Evolutionary conservation across 2,329 filamentous ascomycete species (phyloP).

Genomic region (Aspergillus aculeatinus): DNA sequence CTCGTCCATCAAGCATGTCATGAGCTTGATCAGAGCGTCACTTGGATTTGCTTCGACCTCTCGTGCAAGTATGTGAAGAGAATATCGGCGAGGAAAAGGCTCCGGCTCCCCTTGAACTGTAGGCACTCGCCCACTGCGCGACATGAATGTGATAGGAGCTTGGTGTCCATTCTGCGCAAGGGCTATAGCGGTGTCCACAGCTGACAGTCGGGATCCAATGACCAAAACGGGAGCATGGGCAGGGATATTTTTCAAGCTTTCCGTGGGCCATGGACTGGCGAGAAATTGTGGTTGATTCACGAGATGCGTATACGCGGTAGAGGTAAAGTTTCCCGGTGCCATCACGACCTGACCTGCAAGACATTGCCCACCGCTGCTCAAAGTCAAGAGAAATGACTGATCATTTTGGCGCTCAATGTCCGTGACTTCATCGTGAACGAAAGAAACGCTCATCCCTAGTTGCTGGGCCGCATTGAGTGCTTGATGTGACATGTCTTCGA

Average conservation of each 20-base stretch:
- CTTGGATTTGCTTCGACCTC: constrained; percentile 1
- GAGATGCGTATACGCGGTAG: constrained; percentile 7
- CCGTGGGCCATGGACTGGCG: constrained; percentile 13
- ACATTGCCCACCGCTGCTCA: not conserved
- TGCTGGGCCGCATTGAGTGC: constrained; percentile 3
- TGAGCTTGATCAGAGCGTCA: constrained; percentile 9
- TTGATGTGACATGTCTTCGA: constrained; percentile 9
- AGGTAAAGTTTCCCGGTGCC: constrained; percentile 10
- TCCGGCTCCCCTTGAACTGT: constrained; percentile 10
- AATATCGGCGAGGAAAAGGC: constrained; percentile 9
- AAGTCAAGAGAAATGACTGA: constrained; percentile 1
- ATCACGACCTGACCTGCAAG: constrained; percentile 4
- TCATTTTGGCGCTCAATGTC: constrained; percentile 11
- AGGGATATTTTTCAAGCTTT: constrained; percentile 6
- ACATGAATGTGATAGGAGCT: constrained; percentile 14
- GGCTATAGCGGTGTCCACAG: constrained; percentile 9
- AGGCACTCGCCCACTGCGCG: constrained; percentile 11
- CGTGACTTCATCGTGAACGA: constrained; percentile 6
- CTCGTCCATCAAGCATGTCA: constrained; percentile 11
- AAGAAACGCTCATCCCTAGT: constrained; percentile 2
- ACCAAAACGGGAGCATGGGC: constrained; percentile 8
- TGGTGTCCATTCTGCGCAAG: constrained; percentile 10
- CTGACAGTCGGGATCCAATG: constrained; percentile 12
- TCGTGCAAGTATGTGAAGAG: constrained; percentile 5
- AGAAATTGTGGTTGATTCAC: constrained; percentile 9